Base-by-base conservation (phyloP, 2,329 filamentous ascomycete species). In the Fusarium sp. region DNA sequence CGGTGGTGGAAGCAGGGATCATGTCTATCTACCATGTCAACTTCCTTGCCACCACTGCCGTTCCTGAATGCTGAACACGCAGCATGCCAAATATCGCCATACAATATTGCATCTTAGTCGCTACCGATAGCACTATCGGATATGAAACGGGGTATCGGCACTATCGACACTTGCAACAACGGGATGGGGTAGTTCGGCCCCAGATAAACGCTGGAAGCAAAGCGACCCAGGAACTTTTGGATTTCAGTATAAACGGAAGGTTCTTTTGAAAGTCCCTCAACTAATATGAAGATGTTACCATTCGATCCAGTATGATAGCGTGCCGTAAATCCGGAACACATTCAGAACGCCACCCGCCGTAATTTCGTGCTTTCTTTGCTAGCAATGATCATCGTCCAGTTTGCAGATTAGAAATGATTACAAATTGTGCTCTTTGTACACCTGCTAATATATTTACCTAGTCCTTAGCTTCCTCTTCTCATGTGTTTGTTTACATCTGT, bases 321-420 rank as follows among this genome's bases (percentile, higher is more conserved):
- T 65, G 62, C 62, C 62, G 62, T 45, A 36, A 44, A 44, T 34
- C 62, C 62, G 62, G 42, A 14, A 22, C 44, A n/a, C 21, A 7
- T 42, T 44, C 24, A 24, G 24, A 24, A 24, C 4, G 24, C 24
- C 6, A 24, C 5, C 24, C 7, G 24, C 1, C 6, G 24, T 7
- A 4, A 24, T 7, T 24, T 24, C 24, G 24, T 24, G 24, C 24
- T 7, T 24, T 24, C 3, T 24, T 24, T 24, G 24, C 7, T 24
- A 2, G 24, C 5, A 1, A 24, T 7, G 24, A 24, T 7, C 24
- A 4, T 24, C 24, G 6, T 24, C 24, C 7, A 7, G 24, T 6
- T 5, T 24, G 24, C 7, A 24, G 24, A 24, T 24, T 3, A 24
- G 24, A 24, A 3, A 24, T 21, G n/a, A 21, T 34, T 64, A 64